These are phyloP conservation scores for Penicillium bovifimosum DNA, from an alignment of 495 filamentous ascomycete species.

Conservation along the genomic window DNA sequence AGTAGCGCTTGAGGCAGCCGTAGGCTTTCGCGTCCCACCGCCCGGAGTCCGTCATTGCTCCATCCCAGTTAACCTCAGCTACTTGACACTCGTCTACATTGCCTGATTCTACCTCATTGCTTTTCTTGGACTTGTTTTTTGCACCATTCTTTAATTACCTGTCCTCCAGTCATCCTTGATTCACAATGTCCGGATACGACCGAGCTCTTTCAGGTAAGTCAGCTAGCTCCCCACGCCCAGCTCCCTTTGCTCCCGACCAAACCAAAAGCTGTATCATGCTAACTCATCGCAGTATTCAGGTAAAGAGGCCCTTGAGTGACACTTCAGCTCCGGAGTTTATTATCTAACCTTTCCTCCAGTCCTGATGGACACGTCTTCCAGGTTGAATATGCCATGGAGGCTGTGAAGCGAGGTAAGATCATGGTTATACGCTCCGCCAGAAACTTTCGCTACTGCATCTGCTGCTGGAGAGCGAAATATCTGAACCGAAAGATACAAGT, in stretches of 20 bases:
- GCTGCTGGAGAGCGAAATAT: background rate
- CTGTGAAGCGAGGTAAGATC: constrained; percentile 85
- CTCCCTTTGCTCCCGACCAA: constrained; percentile 17
- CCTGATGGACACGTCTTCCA: constrained; percentile 99
- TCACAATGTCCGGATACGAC: constrained; percentile 85
- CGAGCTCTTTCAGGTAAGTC: constrained; percentile 87
- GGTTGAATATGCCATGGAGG: constrained; percentile 98
- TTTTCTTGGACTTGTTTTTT: background rate
- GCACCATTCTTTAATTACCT: background rate
- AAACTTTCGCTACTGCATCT: background rate
- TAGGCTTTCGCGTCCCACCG: constrained; percentile 30
- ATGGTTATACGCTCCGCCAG: background rate
- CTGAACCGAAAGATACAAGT: background rate
- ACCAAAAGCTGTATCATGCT: constrained; percentile 6
- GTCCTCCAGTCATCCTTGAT: constrained; percentile 4
- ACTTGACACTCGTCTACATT: constrained; percentile 8
- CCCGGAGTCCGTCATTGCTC: constrained; percentile 29
- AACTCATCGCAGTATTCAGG: constrained; percentile 28
- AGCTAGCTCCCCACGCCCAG: constrained; percentile 25
- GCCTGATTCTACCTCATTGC: constrained; percentile 8
- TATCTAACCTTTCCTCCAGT: constrained; percentile 48
- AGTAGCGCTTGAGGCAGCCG: constrained; percentile 24
- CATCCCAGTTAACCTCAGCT: constrained; percentile 15
- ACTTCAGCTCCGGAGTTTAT: constrained; percentile 14
- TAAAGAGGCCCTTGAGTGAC: constrained; percentile 3